Percentiles rank a stretch among this genome's conserved stretches.
Evolutionary conservation across 2,329 filamentous ascomycete genomes (phyloP).

Genomic region (Aspergillus costaricaensis): DNA sequence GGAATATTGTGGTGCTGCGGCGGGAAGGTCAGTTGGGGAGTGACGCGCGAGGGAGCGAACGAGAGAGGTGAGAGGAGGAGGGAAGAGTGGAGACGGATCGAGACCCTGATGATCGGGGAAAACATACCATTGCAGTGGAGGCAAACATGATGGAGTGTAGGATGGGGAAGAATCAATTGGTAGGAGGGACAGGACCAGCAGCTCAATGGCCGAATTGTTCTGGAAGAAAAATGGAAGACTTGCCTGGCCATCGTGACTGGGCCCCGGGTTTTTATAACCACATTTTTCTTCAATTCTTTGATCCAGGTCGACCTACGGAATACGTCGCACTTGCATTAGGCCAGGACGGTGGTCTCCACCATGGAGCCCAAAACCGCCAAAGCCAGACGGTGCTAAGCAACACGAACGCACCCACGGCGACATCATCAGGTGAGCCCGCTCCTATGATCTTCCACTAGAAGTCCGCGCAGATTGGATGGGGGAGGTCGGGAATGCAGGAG

Average conservation of each 20-base stretch:
- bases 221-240: constrained; percentile 1
- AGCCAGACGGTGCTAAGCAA: constrained; percentile 12
- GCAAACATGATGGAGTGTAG: constrained; percentile 9
- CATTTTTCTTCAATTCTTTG: constrained; percentile 9
- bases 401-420: constrained; percentile 23
- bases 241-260: constrained; percentile 3
- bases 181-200: constrained; percentile 1
- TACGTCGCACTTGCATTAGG: constrained; percentile 25
- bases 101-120: background rate
- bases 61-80: background rate
- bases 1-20: constrained; percentile 15
- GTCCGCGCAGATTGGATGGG: constrained; percentile 5
- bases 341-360: constrained; percentile 16
- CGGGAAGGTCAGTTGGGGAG: background rate
- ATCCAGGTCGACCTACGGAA: constrained; percentile 12
- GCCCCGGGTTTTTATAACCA: constrained; percentile 12
- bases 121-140: constrained; percentile 13
- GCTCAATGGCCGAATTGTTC: constrained; percentile 1
- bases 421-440: constrained; percentile 25
- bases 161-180: constrained; percentile 5
- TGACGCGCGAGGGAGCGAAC: no score
- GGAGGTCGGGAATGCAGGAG: constrained; percentile 10
- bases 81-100: background rate
- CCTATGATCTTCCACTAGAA: constrained; percentile 12
- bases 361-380: constrained; percentile 3